These are phyloP conservation scores for Saccharata proteae DNA, from an alignment of 2,329 filamentous ascomycete species.

Conservation along the genomic window DNA sequence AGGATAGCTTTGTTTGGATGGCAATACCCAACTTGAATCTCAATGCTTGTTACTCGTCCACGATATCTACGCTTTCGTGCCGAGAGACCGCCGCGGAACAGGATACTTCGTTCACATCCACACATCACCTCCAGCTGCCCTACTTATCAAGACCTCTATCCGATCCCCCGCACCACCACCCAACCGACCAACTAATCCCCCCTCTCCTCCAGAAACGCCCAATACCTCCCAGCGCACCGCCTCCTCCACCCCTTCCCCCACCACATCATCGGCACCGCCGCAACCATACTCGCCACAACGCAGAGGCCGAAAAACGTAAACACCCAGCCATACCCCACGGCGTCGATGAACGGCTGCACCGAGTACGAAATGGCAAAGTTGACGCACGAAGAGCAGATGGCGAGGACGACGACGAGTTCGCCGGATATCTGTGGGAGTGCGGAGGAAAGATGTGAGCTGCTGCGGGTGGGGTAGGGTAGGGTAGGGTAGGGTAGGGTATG, in stretches of 20 bases:
- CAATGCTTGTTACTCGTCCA: too few relatives aligned
- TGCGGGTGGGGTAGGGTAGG: not conserved
- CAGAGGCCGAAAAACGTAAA: constrained; percentile 25
- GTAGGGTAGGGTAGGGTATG: not conserved
- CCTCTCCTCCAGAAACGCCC: constrained; percentile 4
- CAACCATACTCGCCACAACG: constrained; percentile 15
- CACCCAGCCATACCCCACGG: constrained; percentile 16
- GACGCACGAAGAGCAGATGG: constrained; percentile 5
- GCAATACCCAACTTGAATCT: too few relatives aligned
- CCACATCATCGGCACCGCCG: constrained; percentile 16
- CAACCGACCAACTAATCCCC: too few relatives aligned
- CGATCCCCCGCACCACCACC: too few relatives aligned
- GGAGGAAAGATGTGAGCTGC: not conserved
- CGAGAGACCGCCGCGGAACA: too few relatives aligned
- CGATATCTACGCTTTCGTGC: too few relatives aligned
- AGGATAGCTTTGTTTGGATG: too few relatives aligned
- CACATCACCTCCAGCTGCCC: too few relatives aligned
- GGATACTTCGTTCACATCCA: too few relatives aligned
- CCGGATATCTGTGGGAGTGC: constrained; percentile 1
- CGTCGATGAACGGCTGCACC: constrained; percentile 28
- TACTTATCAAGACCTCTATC: too few relatives aligned
- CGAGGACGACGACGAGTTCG: constrained; percentile 7
- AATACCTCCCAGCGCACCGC: constrained; percentile 8
- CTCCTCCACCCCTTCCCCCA: constrained; percentile 24
- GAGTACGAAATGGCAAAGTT: constrained; percentile 16